Percentiles rank a stretch among this genome's conserved stretches.
phyloP scores from a whole-genome alignment of 805 yeast genomes.

The Jamesozyma hellenica region DNA sequence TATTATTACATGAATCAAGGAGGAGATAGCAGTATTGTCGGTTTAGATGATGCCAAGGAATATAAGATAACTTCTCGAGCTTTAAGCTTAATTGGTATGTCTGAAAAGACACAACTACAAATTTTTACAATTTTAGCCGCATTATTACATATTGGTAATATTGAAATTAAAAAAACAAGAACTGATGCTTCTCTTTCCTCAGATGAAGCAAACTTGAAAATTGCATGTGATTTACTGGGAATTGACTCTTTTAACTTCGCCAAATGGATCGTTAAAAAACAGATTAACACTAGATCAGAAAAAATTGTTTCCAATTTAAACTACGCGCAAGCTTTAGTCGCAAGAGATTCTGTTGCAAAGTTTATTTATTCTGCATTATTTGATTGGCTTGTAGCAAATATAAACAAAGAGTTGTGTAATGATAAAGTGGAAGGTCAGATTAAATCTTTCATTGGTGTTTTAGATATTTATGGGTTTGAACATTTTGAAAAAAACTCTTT shows the following conservation, averaged over 20 bases:
- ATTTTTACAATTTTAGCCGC: slow-evolving; percentile 81
- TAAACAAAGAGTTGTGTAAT: slow-evolving; percentile 64
- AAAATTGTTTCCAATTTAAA: slow-evolving; percentile 77
- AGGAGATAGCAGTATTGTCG: slow-evolving; percentile 57
- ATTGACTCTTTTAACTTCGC: slow-evolving; percentile 64
- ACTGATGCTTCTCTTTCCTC: slow-evolving; percentile 71
- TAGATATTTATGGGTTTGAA: slow-evolving; percentile 96
- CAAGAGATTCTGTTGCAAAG: slow-evolving; percentile 92
- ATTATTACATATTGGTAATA: slow-evolving; percentile 85
- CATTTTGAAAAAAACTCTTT: slow-evolving; percentile 90
- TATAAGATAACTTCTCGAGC: slow-evolving; percentile 70
- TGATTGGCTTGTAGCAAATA: slow-evolving; percentile 87
- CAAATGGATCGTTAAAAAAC: slow-evolving; percentile 89
- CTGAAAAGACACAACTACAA: slow-evolving; percentile 45
- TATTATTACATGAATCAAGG: slow-evolving; percentile 86
- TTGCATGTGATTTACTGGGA: slow-evolving; percentile 80
- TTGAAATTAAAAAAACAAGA: slow-evolving; percentile 75
- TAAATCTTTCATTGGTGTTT: slow-evolving; percentile 80
- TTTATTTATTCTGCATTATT: slow-evolving; percentile 84
- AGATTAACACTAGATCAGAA: slow-evolving; percentile 85
- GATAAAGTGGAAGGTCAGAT: slow-evolving; percentile 49
- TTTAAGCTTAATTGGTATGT: slow-evolving; percentile 66
- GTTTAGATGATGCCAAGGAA: slow-evolving; percentile 75
- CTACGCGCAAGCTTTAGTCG: slow-evolving; percentile 77
- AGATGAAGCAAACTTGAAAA: slow-evolving; percentile 76